These are phyloP conservation scores for Ascochyta lentis DNA, from an alignment of 2,329 filamentous ascomycete genomes.

Conservation along the genomic window DNA sequence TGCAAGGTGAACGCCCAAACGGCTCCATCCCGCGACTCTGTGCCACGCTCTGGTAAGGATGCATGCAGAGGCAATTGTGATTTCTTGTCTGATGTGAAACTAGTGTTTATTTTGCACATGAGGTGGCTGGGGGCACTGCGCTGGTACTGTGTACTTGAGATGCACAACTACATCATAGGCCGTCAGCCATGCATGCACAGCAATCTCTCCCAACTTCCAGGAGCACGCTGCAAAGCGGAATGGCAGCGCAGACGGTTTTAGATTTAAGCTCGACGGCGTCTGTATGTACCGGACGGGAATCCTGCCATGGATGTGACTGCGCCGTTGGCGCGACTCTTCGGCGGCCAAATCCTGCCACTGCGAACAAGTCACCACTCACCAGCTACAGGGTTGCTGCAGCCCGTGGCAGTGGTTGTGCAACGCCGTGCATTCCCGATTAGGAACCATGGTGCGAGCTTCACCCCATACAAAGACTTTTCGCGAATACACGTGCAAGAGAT, in stretches of 20 bases:
- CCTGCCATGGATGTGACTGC: slow-evolving; percentile 24
- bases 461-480: neutral
- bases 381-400: neutral
- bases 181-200: neutral
- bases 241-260: slow-evolving; percentile 17
- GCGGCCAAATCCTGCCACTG: slow-evolving; percentile 27
- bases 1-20: slow-evolving; percentile 24
- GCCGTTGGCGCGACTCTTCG: slow-evolving; percentile 29
- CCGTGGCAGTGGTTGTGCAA: slow-evolving; percentile 20
- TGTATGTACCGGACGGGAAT: slow-evolving; percentile 23
- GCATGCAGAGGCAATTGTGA: neutral
- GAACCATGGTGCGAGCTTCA: slow-evolving; percentile 16
- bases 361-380: neutral
- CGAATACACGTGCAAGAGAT: slow-evolving; percentile 1
- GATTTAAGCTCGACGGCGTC: slow-evolving; percentile 29
- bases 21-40: slow-evolving; percentile 31
- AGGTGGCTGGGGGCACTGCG: slow-evolving; percentile 15
- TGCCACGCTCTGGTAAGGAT: slow-evolving; percentile 3
- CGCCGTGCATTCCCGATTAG: slow-evolving; percentile 15
- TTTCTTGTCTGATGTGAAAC: neutral
- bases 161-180: slow-evolving; percentile 24
- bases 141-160: slow-evolving; percentile 4
- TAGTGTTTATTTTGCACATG: slow-evolving; percentile 8
- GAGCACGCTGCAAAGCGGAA: slow-evolving; percentile 3
- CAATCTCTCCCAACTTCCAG: neutral